Evolutionary conservation across 805 yeast genomes (phyloP), one percentile per base, ranked within the genome.

Genomic region (Lipomyces yamadae): DNA sequence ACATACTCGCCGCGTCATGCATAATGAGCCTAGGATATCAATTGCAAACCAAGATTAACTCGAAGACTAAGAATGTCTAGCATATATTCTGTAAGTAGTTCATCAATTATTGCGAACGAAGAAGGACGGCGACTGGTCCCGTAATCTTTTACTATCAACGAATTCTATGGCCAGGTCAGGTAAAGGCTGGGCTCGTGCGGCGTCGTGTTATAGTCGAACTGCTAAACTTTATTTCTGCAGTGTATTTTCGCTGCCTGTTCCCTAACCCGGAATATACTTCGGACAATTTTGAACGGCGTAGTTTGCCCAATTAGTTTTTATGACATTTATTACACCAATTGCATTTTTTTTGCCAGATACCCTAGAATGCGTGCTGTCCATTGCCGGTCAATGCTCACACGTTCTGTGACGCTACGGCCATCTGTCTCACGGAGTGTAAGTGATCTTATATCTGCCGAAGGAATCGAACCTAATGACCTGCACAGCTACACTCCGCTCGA

Each of bases 1-100:
- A 64, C 70, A 15, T 56, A 66, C 70, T 66, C 35, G 67, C 66
- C 13, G 65, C 68, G 60, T 66, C 70, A 50, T 63, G 70, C 70
- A 66, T 66, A 18, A 3, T 42, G 48, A 42, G 24, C 29, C 29
- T 11, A 42, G 18, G 15, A 42, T 42, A 42, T 42, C 48, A 42
- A 42, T 42, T 42, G 48, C 48, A 42, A n/a, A 42, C 48, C 8
- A 15, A 42, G n/a, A 4, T 2, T 6, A n/a, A 15, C 48, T n/a
- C 48, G 1, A 42, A n/a, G 48, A n/a, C 3, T 4, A 15, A 42
- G 48, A 8, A 10, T 42, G n/a, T 42, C 5, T 15, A 42, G 48
- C 48, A 13, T 42, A 13, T 42, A 42, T 24, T 42, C 24, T 24
- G 5, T n/a, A 42, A 42, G 18, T n/a, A 24, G 18, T 15, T 42